These are phyloP conservation scores for Chaetomiaceae sp. DNA, from an alignment of 2,329 filamentous ascomycete species.

Conservation along the genomic window DNA sequence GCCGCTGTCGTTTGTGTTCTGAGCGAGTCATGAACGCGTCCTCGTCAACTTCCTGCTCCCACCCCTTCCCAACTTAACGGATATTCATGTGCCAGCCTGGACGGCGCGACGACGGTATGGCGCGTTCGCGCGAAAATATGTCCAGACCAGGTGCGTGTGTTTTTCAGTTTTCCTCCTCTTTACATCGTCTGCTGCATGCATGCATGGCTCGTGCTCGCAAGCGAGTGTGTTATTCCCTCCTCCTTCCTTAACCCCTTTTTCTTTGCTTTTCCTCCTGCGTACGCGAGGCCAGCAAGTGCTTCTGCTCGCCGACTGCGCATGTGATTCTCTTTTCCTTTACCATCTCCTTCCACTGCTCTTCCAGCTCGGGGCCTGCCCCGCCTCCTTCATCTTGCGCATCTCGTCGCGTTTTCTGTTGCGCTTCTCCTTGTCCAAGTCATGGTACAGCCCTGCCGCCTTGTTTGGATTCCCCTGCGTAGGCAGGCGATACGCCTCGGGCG, in stretches of 20 bases:
- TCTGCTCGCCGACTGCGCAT: no score
- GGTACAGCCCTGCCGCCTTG: neutral
- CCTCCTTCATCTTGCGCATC: neutral
- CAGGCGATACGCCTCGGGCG: conserved; percentile 10
- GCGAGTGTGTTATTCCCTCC: no score
- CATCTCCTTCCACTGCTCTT: neutral
- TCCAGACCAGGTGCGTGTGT: neutral
- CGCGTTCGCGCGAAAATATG: conserved; percentile 1
- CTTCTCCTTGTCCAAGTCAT: conserved; percentile 4
- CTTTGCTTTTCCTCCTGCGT: no score
- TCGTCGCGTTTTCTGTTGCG: neutral
- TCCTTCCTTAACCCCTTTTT: no score
- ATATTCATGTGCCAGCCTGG: neutral
- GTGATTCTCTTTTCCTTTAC: no score
- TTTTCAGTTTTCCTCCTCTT: no score
- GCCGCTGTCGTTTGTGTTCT: neutral
- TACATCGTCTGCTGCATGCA: no score
- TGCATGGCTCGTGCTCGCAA: no score
- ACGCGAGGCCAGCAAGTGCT: no score
- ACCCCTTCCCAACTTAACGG: neutral
- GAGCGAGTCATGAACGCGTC: conserved; percentile 1
- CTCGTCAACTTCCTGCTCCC: no score
- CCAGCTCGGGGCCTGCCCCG: neutral
- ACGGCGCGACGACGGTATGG: conserved; percentile 4
- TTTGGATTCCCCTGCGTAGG: neutral